These are phyloP conservation scores for Paramecium tetraurelia DNA, from an alignment of 73 alveolate genomes.

Conservation along the genomic window DNA sequence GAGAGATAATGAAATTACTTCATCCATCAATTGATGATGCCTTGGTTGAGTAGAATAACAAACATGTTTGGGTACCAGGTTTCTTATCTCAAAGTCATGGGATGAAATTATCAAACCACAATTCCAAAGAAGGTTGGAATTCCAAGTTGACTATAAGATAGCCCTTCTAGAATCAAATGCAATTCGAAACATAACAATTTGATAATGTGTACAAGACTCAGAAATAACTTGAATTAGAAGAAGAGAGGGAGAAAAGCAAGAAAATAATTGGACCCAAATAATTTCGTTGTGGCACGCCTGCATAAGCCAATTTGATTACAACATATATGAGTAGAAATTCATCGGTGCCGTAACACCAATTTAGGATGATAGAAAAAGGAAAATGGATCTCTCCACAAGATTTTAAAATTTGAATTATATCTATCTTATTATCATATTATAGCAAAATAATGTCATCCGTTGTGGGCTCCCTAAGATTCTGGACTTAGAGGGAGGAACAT, in stretches of 20 bases:
- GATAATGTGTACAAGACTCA: neutral
- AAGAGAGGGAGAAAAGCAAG: neutral
- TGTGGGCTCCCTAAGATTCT: slow-evolving; percentile 17
- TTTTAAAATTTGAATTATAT: slow-evolving; percentile 29
- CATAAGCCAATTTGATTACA: neutral
- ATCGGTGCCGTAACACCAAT: neutral
- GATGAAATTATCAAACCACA: neutral
- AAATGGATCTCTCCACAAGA: slow-evolving; percentile 14
- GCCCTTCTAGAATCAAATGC: neutral
- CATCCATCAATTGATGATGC: slow-evolving; percentile 32
- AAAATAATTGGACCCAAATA: neutral
- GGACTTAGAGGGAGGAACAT: neutral
- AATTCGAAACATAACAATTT: neutral
- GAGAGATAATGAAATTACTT: neutral
- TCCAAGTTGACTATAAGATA: neutral
- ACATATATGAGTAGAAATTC: neutral
- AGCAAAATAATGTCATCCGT: neutral
- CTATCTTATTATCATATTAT: neutral
- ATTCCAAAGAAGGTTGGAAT: neutral
- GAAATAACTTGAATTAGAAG: neutral
- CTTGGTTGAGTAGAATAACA: neutral
- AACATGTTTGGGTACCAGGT: slow-evolving; percentile 43
- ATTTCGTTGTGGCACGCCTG: neutral
- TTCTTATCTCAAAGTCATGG: neutral
- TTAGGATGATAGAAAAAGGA: neutral